Percentiles rank a stretch among this genome's conserved stretches.
Evolutionary conservation across 108 stramenopile species (phyloP).

Genomic region (Discostella stelligeroides): DNA sequence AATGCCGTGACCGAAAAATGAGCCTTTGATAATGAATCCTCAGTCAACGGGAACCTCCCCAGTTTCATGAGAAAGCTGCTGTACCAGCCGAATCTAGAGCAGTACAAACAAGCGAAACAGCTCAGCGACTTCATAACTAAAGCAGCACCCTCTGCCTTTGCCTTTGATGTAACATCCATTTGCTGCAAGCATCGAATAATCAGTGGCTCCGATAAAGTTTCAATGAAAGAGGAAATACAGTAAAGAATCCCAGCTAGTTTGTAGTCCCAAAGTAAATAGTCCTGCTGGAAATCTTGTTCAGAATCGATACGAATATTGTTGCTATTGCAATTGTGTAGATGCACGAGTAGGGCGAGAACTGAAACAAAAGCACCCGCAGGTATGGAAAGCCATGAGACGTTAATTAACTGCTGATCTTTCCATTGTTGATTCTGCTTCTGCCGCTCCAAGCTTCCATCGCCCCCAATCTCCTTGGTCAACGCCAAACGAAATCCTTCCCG

Average conservation of each 20-base stretch:
- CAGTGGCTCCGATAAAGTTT: slow-evolving; percentile 76
- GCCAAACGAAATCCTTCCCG: slow-evolving; percentile 90
- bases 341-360: slow-evolving; percentile 38
- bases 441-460: slow-evolving; percentile 15
- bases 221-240: slow-evolving; percentile 74
- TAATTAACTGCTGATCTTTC: slow-evolving; percentile 38
- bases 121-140: slow-evolving; percentile 61
- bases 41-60: neutral
- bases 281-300: neutral
- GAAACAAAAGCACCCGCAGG: slow-evolving; percentile 36
- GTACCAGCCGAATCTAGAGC: slow-evolving; percentile 3
- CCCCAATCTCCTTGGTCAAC: slow-evolving; percentile 56
- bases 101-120: slow-evolving; percentile 46
- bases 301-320: slow-evolving; percentile 1
- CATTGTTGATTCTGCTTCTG: neutral
- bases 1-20: slow-evolving; percentile 68
- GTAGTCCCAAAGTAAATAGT: slow-evolving; percentile 55
- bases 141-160: slow-evolving; percentile 76
- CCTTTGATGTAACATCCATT: slow-evolving; percentile 65
- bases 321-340: slow-evolving; percentile 36
- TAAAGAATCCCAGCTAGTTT: slow-evolving; percentile 76
- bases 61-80: neutral
- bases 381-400: slow-evolving; percentile 60
- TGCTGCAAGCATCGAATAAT: slow-evolving; percentile 64
- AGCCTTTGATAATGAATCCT: slow-evolving; percentile 7